These are phyloP conservation scores for Aspergillus versicolor DNA, from an alignment of 2,329 filamentous ascomycete genomes.

Conservation along the genomic window DNA sequence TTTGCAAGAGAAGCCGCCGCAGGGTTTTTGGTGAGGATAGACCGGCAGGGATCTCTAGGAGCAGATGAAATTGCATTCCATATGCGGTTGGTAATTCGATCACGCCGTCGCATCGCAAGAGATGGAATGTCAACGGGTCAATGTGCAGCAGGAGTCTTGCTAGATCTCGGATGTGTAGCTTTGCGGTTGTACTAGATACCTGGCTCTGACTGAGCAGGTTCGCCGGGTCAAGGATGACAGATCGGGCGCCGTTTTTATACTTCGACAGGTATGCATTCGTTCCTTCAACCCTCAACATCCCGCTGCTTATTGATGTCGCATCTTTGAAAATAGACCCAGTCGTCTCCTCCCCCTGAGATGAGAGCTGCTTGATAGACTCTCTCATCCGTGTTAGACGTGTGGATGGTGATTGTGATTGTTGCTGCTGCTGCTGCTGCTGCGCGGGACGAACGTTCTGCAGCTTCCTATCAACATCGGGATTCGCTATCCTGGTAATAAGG, in stretches of 20 bases:
- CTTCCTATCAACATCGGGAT: background rate
- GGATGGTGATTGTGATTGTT: background rate
- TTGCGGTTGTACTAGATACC: no score
- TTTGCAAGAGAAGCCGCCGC: background rate
- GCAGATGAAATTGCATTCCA: background rate
- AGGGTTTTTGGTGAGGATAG: background rate
- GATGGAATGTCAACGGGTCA: background rate
- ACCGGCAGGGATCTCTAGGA: background rate
- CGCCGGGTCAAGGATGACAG: no score
- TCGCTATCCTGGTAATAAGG: background rate
- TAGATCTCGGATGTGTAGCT: background rate
- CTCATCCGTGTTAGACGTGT: no score
- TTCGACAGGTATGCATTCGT: no score
- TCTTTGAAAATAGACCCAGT: no score
- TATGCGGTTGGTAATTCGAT: background rate
- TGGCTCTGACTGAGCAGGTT: no score
- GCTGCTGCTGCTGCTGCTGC: background rate
- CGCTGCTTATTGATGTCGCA: no score
- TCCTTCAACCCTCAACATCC: no score
- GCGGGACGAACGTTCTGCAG: background rate
- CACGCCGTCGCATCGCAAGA: background rate
- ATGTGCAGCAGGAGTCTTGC: background rate
- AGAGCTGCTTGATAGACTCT: no score
- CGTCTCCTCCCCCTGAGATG: no score
- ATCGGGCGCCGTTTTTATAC: no score